Evolutionary conservation across 2,329 filamentous ascomycete species (phyloP).

Genomic region (Exophiala viscosa): DNA sequence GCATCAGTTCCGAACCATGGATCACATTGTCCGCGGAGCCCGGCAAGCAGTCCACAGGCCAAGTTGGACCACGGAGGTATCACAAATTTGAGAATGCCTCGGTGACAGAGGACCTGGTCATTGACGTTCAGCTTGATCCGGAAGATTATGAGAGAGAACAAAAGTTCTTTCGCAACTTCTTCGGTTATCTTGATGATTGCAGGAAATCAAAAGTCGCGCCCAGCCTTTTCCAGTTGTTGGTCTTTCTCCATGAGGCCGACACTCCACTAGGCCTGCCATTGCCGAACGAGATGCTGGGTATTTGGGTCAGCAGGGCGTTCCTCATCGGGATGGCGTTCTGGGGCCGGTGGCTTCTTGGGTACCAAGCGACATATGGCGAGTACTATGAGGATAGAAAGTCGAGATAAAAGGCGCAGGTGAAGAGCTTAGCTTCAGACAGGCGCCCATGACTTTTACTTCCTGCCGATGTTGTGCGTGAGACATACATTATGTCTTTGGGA

Average conservation of each 20-base stretch:
- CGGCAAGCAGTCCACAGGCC: background rate
- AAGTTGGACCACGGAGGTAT: background rate
- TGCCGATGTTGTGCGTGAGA: too few relatives aligned
- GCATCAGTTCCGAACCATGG: conserved; percentile 14
- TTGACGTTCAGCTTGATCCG: conserved; percentile 24
- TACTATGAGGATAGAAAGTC: conserved; percentile 2
- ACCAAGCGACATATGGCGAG: conserved; percentile 8
- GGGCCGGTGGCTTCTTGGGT: conserved; percentile 8
- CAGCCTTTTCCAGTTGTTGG: conserved; percentile 25
- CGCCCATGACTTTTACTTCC: too few relatives aligned
- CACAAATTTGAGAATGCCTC: conserved; percentile 24
- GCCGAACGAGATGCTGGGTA: background rate
- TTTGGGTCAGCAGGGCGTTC: conserved; percentile 2
- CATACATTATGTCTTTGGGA: too few relatives aligned
- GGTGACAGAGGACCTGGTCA: conserved; percentile 15
- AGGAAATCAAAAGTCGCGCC: conserved; percentile 10
- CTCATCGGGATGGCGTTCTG: background rate
- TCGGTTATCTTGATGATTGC: conserved; percentile 26
- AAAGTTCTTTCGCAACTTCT: conserved; percentile 27
- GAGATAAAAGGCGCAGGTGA: background rate
- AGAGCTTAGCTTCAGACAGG: too few relatives aligned
- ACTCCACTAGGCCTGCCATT: conserved; percentile 19
- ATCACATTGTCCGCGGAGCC: conserved; percentile 10
- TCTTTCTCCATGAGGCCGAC: conserved; percentile 20
- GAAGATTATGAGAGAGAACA: conserved; percentile 23